Evolutionary conservation across 176 grass and related monocot genomes (phyloP).

Genomic region (Carex kokanica): DNA sequence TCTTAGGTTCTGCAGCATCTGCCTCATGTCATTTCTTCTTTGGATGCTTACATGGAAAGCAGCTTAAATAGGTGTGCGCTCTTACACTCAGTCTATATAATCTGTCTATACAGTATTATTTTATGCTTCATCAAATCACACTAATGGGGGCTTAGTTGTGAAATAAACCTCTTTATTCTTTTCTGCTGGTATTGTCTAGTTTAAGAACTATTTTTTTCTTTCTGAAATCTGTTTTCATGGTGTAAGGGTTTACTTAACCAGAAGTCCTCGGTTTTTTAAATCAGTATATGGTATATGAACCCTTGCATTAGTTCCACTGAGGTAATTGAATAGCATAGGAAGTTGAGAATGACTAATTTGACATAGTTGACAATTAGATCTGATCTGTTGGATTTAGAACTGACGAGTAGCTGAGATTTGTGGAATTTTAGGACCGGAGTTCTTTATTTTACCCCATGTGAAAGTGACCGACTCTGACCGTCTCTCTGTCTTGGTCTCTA

Average conservation of each 20-base stretch:
- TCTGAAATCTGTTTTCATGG: neutral
- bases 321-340: neutral
- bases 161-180: neutral
- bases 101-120: neutral
- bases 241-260: neutral
- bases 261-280: neutral
- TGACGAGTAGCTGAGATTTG: neutral
- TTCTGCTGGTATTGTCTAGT: neutral
- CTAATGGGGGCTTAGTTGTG: neutral
- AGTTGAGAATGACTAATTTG: neutral
- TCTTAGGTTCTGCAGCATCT: slow-evolving; percentile 51
- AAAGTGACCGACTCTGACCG: neutral
- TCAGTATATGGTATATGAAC: neutral
- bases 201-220: neutral
- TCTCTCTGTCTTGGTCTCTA: neutral
- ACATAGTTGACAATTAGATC: neutral
- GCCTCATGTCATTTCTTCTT: slow-evolving; percentile 72
- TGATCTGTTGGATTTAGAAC: neutral
- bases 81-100: neutral
- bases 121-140: neutral
- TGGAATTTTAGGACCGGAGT: neutral
- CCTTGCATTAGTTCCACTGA: neutral
- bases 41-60: slow-evolving; percentile 85
- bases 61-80: slow-evolving; percentile 70
- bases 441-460: neutral